Evolutionary conservation across 2,329 filamentous ascomycete genomes (phyloP).

Genomic region (Myriangium duriaei): DNA sequence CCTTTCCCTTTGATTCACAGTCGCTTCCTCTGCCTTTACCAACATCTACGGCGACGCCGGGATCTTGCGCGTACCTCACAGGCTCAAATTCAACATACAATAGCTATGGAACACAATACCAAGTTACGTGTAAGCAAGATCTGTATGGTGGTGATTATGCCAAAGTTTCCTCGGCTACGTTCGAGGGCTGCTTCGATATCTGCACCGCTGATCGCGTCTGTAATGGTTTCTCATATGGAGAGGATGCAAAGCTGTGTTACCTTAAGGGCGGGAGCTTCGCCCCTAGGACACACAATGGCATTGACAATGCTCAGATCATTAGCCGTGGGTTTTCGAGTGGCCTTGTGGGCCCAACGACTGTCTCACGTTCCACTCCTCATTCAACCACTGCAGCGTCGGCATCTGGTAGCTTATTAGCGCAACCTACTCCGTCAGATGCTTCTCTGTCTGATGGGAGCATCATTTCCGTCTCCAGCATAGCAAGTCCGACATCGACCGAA

Average conservation of each 20-base stretch:
- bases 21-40: too few relatives aligned
- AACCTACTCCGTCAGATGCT: too few relatives aligned
- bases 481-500: too few relatives aligned
- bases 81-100: constrained; percentile 1
- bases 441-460: too few relatives aligned
- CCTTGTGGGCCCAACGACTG: too few relatives aligned
- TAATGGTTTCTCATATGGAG: constrained; percentile 7
- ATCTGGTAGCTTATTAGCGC: too few relatives aligned
- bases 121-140: constrained; percentile 3
- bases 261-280: constrained; percentile 4
- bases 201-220: constrained; percentile 3
- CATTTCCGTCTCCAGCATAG: too few relatives aligned
- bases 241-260: constrained; percentile 6
- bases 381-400: too few relatives aligned
- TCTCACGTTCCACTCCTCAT: too few relatives aligned
- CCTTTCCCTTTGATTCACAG: too few relatives aligned
- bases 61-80: not conserved
- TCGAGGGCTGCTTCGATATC: constrained; percentile 5
- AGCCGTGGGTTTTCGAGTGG: too few relatives aligned
- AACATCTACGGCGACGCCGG: not conserved
- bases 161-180: constrained; percentile 1
- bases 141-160: constrained; percentile 8
- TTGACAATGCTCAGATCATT: constrained; percentile 4
- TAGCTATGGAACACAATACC: constrained; percentile 1
- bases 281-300: not conserved